Evolutionary conservation across 108 stramenopile genomes (phyloP).

Genomic region (Mediolabrus comicus): DNA sequence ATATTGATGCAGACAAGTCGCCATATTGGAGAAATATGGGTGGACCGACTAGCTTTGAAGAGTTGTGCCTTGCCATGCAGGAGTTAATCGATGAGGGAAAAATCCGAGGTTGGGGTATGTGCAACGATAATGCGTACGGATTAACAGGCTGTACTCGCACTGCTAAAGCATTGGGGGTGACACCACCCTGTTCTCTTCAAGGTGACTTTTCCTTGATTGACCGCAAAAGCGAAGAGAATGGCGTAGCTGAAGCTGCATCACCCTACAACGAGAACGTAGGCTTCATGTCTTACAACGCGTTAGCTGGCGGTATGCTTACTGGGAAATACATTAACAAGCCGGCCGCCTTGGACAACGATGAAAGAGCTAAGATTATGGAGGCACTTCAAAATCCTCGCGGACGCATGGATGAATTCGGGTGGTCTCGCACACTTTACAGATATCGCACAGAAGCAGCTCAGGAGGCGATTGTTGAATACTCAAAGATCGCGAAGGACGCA

Average conservation of each 20-base stretch:
- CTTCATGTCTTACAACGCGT: slow-evolving; percentile 88
- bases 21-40: slow-evolving; percentile 64
- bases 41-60: slow-evolving; percentile 83
- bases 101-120: slow-evolving; percentile 88
- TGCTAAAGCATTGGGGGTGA: slow-evolving; percentile 74
- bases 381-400: slow-evolving; percentile 75
- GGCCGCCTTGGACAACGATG: slow-evolving; percentile 69
- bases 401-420: slow-evolving; percentile 83
- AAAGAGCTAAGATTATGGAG: slow-evolving; percentile 33
- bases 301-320: slow-evolving; percentile 90
- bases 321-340: slow-evolving; percentile 83
- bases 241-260: slow-evolving; percentile 87
- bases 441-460: slow-evolving; percentile 82
- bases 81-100: slow-evolving; percentile 79
- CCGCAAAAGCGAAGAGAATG: slow-evolving; percentile 87
- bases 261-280: slow-evolving; percentile 89
- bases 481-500: slow-evolving; percentile 65
- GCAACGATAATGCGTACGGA: slow-evolving; percentile 92
- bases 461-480: slow-evolving; percentile 76
- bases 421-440: slow-evolving; percentile 82
- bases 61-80: slow-evolving; percentile 81
- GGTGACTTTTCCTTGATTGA: slow-evolving; percentile 84
- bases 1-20: slow-evolving; percentile 56
- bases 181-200: slow-evolving; percentile 82
- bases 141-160: slow-evolving; percentile 80